Base-by-base conservation (phyloP, 2,329 filamentous ascomycete genomes). In the Laburnicola sp. region DNA sequence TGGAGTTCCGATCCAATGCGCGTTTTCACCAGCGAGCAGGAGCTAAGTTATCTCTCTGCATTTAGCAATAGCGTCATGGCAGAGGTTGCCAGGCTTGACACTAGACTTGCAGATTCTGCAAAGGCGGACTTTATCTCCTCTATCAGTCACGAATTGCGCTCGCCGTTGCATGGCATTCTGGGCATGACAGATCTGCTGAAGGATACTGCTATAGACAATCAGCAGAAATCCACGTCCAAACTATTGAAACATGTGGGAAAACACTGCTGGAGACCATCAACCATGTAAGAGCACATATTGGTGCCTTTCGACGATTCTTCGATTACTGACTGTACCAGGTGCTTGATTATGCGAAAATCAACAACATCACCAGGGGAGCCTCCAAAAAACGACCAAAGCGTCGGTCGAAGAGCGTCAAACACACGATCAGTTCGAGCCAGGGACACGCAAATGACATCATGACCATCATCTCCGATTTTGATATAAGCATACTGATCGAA, bases 91-190 rank as follows among this genome's bases (percentile, higher is more conserved):
- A 64, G 71, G 11, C 40, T 75, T 5, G 70, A 75, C 35, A 71
- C 70, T n/a, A 70, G 69, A 22, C 48, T 68, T 6, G 70, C 71
- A 11, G 70, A 74, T 42, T 60, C 64, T 41, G 80, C 81, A 36
- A 85, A 84, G 62, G 78, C 78, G 1, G 82, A 85, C 50, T 80
- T 84, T 31, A 76, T 86, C 6, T 80, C 81, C 0, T 84, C 80
- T 1, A 78, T 86, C 4, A 83, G 80, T 2, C 84, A 86, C 59
- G 84, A 86, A 61, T 68, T 86, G 10, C 75, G 84, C 3, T 83
- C 80, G 2, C 84, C 84, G 0, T 70, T 86, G 0, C 83, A 86
- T 48, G 84, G 83, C 2, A 79, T 86, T 28, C 68, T 86, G 0
- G 78, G 81, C 0, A 69, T 69, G 58, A 66, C 62, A 6, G 70